Evolutionary conservation across 345 rosid species (phyloP).

Genomic region (Nasturtium officinale): DNA sequence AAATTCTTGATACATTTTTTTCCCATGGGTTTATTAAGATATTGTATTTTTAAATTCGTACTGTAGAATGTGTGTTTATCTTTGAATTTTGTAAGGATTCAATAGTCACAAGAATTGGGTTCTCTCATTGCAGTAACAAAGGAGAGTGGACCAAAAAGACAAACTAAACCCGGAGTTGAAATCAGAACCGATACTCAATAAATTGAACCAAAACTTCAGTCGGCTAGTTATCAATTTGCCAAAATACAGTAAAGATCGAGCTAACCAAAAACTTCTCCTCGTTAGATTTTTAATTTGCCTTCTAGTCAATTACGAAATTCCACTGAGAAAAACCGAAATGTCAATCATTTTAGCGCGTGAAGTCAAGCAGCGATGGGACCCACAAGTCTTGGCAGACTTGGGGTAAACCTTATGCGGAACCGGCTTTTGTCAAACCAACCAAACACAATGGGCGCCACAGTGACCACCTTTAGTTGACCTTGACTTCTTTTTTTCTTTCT

Average conservation of each 20-base stretch:
- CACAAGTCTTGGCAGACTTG: not conserved
- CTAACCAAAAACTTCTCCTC: not conserved
- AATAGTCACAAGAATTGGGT: not conserved
- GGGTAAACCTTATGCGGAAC: not conserved
- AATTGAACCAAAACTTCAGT: too few relatives aligned
- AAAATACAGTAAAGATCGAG: not conserved
- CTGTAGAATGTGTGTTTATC: not conserved
- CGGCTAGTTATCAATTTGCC: too few relatives aligned
- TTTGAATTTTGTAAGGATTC: not conserved
- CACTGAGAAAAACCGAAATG: not conserved
- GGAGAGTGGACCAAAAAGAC: not conserved
- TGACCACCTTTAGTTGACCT: conserved; percentile 33
- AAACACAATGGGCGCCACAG: conserved; percentile 24
- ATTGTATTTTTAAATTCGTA: not conserved
- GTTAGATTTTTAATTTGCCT: not conserved
- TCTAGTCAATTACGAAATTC: not conserved
- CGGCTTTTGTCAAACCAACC: not conserved
- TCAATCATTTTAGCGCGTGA: conserved; percentile 18
- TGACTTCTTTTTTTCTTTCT: conserved; percentile 22
- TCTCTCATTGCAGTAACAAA: not conserved
- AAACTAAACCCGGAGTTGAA: not conserved
- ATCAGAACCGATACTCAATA: too few relatives aligned
- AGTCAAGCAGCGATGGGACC: conserved; percentile 13
- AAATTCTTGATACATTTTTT: too few relatives aligned
- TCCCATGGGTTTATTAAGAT: not conserved